Evolutionary conservation across 768 basidiomycete genomes (phyloP), one percentile per base, ranked within the genome.

Genomic region (Russula compacta): DNA sequence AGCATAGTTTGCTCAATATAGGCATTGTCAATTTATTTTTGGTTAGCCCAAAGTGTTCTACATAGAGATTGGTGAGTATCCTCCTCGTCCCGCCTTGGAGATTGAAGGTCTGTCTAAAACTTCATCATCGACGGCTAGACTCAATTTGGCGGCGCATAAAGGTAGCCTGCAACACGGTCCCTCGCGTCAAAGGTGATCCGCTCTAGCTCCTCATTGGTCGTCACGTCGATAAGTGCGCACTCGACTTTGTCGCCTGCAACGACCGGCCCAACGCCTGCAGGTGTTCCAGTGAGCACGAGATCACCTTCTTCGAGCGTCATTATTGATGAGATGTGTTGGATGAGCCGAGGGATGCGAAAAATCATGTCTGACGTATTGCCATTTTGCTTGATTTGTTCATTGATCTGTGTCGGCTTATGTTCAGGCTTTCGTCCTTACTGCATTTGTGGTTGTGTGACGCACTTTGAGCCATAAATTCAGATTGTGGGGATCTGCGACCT

Each of bases 291-390:
- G 38, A 97, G 77, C 61, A 97, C 76, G n/a, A 95, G 75, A 66
- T 97, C 94, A 12, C 92, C 92, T 72, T 94, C 92, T 90, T 97
- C 93, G n/a, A 99, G 80, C 0, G 87, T 86, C 94, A 98, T 97
- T 73, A 99, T 95, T 4, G 92, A 89, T 2, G 94, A 95, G 58
- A 95, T 80, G 69, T 95, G 94, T 65, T 89, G 83, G 64, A 98
- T 87, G 53, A 98, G 79, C 21, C 83, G 79, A 1, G 94, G 92
- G 40, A 98, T 93, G 35, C 79, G 80, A 78, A 95, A 95, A 47
- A 97, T 88, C 94, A 98, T 97, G 71, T 95, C 87, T 14, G 76
- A 72, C 5, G 95, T 94, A 29, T 79, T 84, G 2, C 93, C 95
- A 58, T 89, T 79, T 73, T 99, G 97, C 70, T 89, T 94, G 57